Percentiles rank a stretch among this genome's conserved stretches.
phyloP scores from a whole-genome alignment of 352 stramenopile genomes.

The Phytophthora constricta region DNA sequence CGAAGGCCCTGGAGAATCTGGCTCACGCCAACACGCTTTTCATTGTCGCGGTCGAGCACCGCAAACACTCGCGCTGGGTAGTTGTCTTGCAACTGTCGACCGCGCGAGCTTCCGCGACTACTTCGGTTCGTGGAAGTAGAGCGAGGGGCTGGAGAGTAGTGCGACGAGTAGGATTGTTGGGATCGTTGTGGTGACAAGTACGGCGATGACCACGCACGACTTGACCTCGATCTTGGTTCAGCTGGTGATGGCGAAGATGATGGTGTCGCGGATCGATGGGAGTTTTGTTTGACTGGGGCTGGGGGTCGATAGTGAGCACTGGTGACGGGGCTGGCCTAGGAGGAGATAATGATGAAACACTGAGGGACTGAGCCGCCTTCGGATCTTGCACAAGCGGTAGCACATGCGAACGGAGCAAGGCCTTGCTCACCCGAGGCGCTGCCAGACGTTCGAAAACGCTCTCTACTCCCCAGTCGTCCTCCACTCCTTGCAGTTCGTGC shows the following conservation, averaged over 20 bases:
- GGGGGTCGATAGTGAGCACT: slow-evolving; percentile 25
- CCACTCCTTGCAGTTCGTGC: neutral
- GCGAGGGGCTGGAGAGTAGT: slow-evolving; percentile 13
- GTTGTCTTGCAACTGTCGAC: slow-evolving; percentile 25
- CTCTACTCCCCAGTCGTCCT: neutral
- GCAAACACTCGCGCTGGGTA: slow-evolving; percentile 58
- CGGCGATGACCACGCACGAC: slow-evolving; percentile 17
- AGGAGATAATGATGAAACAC: slow-evolving; percentile 17
- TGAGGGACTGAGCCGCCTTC: neutral
- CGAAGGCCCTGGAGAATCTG: slow-evolving; percentile 67
- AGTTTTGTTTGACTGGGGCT: slow-evolving; percentile 20
- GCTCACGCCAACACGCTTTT: slow-evolving; percentile 51
- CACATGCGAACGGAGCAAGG: slow-evolving; percentile 17
- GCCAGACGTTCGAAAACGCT: slow-evolving; percentile 57
- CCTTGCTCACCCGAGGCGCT: slow-evolving; percentile 28
- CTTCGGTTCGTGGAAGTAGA: slow-evolving; percentile 23
- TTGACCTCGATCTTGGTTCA: slow-evolving; percentile 3
- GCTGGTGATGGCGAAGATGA: slow-evolving; percentile 21
- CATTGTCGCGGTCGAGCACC: slow-evolving; percentile 56
- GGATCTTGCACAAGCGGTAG: neutral
- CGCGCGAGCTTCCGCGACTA: slow-evolving; percentile 1
- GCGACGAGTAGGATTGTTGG: slow-evolving; percentile 23
- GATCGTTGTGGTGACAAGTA: slow-evolving; percentile 32
- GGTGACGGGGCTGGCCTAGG: slow-evolving; percentile 11
- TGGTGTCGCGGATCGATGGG: slow-evolving; percentile 5